Base-by-base conservation (phyloP, 2,329 filamentous ascomycete species). In the Colletotrichum tamarilloi region DNA sequence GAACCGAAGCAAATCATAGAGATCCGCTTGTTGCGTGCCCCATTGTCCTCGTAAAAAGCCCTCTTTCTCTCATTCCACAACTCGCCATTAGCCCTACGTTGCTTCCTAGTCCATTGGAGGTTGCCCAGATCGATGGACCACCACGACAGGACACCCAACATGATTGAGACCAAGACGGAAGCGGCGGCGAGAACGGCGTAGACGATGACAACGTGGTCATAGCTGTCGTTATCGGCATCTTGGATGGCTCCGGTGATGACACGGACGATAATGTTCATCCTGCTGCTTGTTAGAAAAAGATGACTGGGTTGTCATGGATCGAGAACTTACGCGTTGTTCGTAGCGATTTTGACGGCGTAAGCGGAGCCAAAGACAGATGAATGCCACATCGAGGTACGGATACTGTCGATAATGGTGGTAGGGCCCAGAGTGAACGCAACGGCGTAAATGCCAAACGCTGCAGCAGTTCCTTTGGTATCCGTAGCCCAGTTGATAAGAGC, bases 281-380 rank as follows among this genome's bases (percentile, higher is more conserved):
- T 87, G 52, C 14, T 12, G 2, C 16, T 9, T 5, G 5, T 73
- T 26, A 73, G 60, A 32, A 1, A 11, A 28, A 26, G 6, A 4
- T 5, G 16, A 4, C 26, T 14, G 4, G 2, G 14, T 3, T 24
- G 5, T 1, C 5, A 14, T 14, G 14, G 9, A 11, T 0, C 16
- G 4, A 7, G 14, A 19, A 68, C 68, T 67, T 49, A 73, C 73
- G 65, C 70, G 78, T 92, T 92, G 77, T 92, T 91, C 77, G 91
- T 88, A 26, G 87, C 87, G 46, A 92, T 86, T 72, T 92, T 92
- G 68, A 91, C 79, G 1, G 88, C 85, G 72, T 91, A 92, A 0
- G 87, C 90, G 0, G 88, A 87, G 0, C 90, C 90, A 71, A 92
- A 92, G 0, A 90, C 87, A 2, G 87, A 87, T 68, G 89, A 87